These are phyloP conservation scores for Secale cereale DNA, from an alignment of 176 grass and related monocot species.

Conservation along the genomic window DNA sequence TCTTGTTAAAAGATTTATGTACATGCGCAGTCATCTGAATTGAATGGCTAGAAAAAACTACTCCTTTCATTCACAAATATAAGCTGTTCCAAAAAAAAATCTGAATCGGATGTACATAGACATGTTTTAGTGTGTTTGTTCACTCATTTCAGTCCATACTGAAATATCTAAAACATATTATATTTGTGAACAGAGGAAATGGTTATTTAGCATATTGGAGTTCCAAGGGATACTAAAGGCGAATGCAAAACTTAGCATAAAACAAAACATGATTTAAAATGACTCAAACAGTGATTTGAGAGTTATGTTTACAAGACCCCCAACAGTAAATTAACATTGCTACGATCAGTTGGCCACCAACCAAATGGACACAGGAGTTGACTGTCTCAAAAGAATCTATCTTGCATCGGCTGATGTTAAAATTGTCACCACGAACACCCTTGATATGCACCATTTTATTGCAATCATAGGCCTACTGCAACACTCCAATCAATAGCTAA, in stretches of 20 bases:
- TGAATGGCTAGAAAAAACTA: slow-evolving; percentile 10
- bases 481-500: slow-evolving; percentile 7
- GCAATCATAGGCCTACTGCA: background rate
- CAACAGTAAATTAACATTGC: background rate
- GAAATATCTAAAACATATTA: too few species aligned
- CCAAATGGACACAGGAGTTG: background rate
- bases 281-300: slow-evolving; percentile 4
- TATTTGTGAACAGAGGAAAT: too few species aligned
- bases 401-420: background rate
- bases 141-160: too few species aligned
- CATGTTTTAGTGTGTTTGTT: too few species aligned
- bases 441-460: background rate
- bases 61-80: too few species aligned
- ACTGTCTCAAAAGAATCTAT: background rate
- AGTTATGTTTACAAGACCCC: background rate
- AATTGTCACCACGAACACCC: background rate
- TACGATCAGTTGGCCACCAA: background rate
- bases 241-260: background rate
- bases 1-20: background rate
- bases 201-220: background rate
- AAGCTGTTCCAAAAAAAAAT: too few species aligned
- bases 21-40: background rate
- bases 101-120: too few species aligned
- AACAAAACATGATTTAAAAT: background rate
- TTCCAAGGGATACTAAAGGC: background rate